Base-by-base conservation (phyloP, 2,329 filamentous ascomycete genomes). In the Diplodia mutila region DNA sequence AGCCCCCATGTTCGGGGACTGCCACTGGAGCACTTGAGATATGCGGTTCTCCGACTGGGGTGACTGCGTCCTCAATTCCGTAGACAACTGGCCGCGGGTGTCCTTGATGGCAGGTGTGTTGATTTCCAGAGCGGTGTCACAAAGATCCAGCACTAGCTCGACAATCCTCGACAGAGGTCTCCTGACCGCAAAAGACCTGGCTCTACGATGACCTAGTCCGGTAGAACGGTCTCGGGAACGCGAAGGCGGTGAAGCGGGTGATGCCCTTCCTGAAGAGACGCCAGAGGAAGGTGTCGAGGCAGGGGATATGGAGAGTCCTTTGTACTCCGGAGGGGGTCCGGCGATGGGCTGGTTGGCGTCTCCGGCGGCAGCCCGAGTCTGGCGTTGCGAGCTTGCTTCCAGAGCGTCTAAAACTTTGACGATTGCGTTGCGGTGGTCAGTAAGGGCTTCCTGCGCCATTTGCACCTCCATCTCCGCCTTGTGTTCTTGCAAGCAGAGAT, bases 401-500 rank as follows among this genome's bases (percentile, higher is more conserved):
- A 97, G 85, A 23, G 92, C 92, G 80, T 99, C 96, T 12, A 99
- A 85, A 9, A 99, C 93, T 78, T 91, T 97, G 75, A 99, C 95
- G 73, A 99, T 97, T 48, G 91, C 87, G 78, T 97, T 94, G 6
- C 95, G 90, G 79, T 99, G 95, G 75, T 99, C 95, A 7, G 90
- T 91, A 59, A 99, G 83, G 70, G 88, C 93, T 76, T 99, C 95
- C 75, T 99, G 95, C 6, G 94, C 89, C 84, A 98, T 90, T 77
- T 99, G 94, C 4, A 99, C 93, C 73, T 98, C 94, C 92, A 97
- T 96, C 77, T 99, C 95, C 0, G 95, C 94, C 63, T 91, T 90
- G 76, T 99, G 95, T 77, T 99, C 95, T 77, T 98, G 94, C 66
- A 97, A 84, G 75, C 95, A 99, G 23, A 98, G 83, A 74, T 99